Base-by-base conservation (phyloP, 2,329 filamentous ascomycete species). In the Aphanocladium album region DNA sequence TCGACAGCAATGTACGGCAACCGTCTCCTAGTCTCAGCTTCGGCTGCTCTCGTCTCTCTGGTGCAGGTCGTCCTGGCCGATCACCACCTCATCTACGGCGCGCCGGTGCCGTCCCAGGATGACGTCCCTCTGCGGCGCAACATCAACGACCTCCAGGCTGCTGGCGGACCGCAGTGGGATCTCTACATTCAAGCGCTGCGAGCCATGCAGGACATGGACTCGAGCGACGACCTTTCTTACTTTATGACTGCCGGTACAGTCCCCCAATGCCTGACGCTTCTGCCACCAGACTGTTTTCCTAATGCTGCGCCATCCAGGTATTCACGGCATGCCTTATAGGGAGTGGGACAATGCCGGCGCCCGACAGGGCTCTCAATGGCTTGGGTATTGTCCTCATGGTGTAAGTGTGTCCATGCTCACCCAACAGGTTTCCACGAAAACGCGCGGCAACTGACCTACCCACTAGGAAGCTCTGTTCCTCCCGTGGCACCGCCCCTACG, bases 401-500 rank as follows among this genome's bases (percentile, higher is more conserved):
- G 77, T 78, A 69, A 65, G 70, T 39, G 12, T 11, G 3, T 39
- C 11, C 12, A 35, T 35, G 12, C 33, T n/a, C n/a, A n/a, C n/a
- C n/a, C n/a, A n/a, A 12, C 33, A 12, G 33, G 12, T 12, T 35
- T 52, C 33, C 11, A 37, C 17, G 19, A 7, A 2, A 19, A 41
- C 12, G 39, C 19, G 52, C 14, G 21, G 52, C 1, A 7, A 17
- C 57, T 62, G 57, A 51, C 43, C 27, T n/a, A 14, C n/a, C 43
- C 14, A 16, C 43, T 33, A 77, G 77, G 73, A 78, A 63, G 66
- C 73, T 5, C 68, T 74, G 19, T 78, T 80, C 60, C 66, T 72
- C 2, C 68, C 75, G 16, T 82, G 78, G 80, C 80, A 83, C 66
- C 76, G 79, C 2, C 77, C 78, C 2, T 82, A 80, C 62, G 64